Percentiles rank a stretch among this genome's conserved stretches.
phyloP scores from a whole-genome alignment of 2,329 filamentous ascomycete species.

The Alternaria alternata region DNA sequence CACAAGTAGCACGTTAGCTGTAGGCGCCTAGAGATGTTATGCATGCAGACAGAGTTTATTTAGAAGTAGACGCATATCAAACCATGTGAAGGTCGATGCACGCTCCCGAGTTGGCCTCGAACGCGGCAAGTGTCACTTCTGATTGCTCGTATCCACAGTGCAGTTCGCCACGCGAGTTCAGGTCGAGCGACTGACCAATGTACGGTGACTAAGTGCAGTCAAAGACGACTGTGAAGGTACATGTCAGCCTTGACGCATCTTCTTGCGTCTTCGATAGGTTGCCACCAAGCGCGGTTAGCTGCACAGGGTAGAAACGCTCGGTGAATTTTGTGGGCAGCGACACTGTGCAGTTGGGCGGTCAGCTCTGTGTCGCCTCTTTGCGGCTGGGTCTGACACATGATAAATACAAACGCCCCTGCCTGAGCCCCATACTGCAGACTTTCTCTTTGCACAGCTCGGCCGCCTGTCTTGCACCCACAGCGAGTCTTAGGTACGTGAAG shows the following conservation, averaged over 20 bases:
- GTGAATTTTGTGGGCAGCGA: conserved; percentile 41
- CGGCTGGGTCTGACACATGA: conserved; percentile 30
- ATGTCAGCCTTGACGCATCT: conserved; percentile 33
- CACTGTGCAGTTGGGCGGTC: conserved; percentile 20
- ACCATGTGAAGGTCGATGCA: conserved; percentile 16
- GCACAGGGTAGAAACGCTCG: conserved; percentile 29
- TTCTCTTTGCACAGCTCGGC: conserved; percentile 11
- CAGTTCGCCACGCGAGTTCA: conserved; percentile 15
- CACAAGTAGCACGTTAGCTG: conserved; percentile 10
- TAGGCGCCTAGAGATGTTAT: conserved; percentile 23
- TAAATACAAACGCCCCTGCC: conserved; percentile 33
- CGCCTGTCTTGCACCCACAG: conserved; percentile 9
- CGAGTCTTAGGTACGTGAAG: conserved; percentile 31
- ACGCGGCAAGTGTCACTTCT: conserved; percentile 29
- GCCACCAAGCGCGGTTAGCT: conserved; percentile 35
- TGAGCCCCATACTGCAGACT: conserved; percentile 11
- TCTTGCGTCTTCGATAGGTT: conserved; percentile 41
- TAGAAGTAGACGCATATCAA: conserved; percentile 30
- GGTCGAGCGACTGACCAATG: conserved; percentile 20
- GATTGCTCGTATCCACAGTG: conserved; percentile 23
- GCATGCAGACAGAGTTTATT: conserved; percentile 26
- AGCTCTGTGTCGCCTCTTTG: conserved; percentile 27
- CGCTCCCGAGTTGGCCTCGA: conserved; percentile 18
- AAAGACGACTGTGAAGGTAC: conserved; percentile 29
- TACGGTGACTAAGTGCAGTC: conserved; percentile 24